Evolutionary conservation across 1,139 yeast species (phyloP), one percentile per base, ranked within the genome.

Genomic region (Geotrichum siamense): DNA sequence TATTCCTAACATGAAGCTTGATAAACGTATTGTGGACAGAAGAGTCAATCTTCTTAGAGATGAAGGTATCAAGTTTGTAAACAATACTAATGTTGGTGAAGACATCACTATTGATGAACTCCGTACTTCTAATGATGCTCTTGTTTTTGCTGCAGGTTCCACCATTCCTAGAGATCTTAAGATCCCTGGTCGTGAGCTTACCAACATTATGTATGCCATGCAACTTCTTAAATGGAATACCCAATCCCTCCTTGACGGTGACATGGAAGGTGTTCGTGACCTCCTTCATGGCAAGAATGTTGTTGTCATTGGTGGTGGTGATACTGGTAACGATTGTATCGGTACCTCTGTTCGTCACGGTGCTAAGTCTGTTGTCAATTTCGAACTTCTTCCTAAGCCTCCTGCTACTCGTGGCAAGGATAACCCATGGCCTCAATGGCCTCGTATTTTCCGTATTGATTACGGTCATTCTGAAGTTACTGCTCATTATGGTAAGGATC

Each of bases 391-490:
- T 58, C 98, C 98, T 50, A 79, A 81, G 59, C 98, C 98, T 52
- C 87, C 96, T 39, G 73, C 75, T 32, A 74, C 77, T 48, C 79
- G 97, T 66, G 84, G 91, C 46, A 83, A 80, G 69, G 96, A 91
- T 68, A 91, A 91, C 68, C 98, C 98, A 68, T 91, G 98, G 98
- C 98, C 98, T 47, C 98, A 91, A 70, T 91, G 97, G 97, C 97
- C 98, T 55, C 78, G 96, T 65, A 78, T 91, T 60, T 89, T 91
- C 82, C 79, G 97, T 62, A 94, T 91, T 49, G 98, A 91, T 69
- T 91, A 91, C 61, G 98, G 98, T 57, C 98, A 91, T 68, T 75
- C 93, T 53, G 98, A 91, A 68, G 97, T 91, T 44, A 75, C 85
- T 50, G 82, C 86, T 44, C 96, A 87, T 65, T 91, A 87, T 63